These are phyloP conservation scores for Thalassiosira exigua DNA, from an alignment of 352 stramenopile genomes.

Conservation along the genomic window DNA sequence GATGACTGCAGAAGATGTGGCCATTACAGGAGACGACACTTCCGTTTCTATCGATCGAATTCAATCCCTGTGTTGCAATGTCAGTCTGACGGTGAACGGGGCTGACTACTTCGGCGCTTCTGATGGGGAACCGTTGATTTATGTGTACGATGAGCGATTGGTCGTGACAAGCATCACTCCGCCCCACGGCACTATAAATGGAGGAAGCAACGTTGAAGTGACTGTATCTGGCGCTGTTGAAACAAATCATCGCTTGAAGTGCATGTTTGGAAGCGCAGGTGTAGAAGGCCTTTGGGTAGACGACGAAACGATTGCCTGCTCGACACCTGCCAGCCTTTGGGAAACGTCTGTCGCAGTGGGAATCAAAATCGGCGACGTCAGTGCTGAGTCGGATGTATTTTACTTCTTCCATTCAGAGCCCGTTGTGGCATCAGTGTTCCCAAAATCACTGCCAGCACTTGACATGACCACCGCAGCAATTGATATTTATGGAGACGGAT, in stretches of 20 bases:
- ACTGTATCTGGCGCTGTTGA: slow-evolving; percentile 15
- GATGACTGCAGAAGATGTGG: not conserved
- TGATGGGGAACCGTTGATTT: slow-evolving; percentile 18
- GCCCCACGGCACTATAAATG: slow-evolving; percentile 19
- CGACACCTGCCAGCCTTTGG: slow-evolving; percentile 11
- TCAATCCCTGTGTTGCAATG: not conserved
- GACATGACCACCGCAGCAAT: slow-evolving; percentile 11
- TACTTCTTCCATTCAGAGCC: slow-evolving; percentile 27
- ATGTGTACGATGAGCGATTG: slow-evolving; percentile 40
- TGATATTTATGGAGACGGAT: slow-evolving; percentile 16
- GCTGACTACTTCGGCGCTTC: slow-evolving; percentile 15
- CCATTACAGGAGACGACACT: not conserved
- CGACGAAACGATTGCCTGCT: slow-evolving; percentile 21
- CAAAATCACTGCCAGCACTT: slow-evolving; percentile 33
- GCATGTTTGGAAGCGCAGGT: slow-evolving; percentile 31
- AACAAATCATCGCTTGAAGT: slow-evolving; percentile 7
- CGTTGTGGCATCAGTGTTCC: slow-evolving; percentile 13
- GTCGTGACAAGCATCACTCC: slow-evolving; percentile 25
- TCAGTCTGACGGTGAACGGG: slow-evolving; percentile 21
- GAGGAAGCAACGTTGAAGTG: slow-evolving; percentile 27
- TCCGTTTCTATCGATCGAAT: not conserved
- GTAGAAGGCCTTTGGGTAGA: slow-evolving; percentile 23
- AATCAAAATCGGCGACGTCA: slow-evolving; percentile 19
- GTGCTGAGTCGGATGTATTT: slow-evolving; percentile 23
- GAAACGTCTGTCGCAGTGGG: slow-evolving; percentile 26